Conservation (phyloP, 257 asterid species). For the Solanum bulbocastanum region DNA sequence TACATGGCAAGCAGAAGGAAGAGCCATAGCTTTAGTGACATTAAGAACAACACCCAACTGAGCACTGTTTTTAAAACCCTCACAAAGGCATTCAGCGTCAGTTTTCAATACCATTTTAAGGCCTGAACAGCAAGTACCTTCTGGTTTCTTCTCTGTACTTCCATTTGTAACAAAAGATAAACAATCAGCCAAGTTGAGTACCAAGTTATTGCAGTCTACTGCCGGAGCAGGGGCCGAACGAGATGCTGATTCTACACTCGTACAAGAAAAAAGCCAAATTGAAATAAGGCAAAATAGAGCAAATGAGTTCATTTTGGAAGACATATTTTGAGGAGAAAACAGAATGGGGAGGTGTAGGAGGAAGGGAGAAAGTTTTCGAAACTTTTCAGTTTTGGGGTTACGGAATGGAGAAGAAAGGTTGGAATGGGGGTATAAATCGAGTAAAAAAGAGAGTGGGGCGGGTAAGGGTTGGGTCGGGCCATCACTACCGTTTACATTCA, state of each 20-base stretch:
- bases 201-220: slow-evolving; percentile 55
- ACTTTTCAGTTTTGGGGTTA: neutral
- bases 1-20: slow-evolving; percentile 80
- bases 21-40: slow-evolving; percentile 59
- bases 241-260: slow-evolving; percentile 21
- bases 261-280: neutral
- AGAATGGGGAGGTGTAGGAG: neutral
- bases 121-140: slow-evolving; percentile 68
- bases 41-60: slow-evolving; percentile 70
- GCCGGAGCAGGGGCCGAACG: slow-evolving; percentile 69
- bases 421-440: neutral
- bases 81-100: slow-evolving; percentile 68
- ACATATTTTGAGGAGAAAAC: neutral
- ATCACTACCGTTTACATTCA: neutral
- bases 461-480: neutral
- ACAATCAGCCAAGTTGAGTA: slow-evolving; percentile 67
- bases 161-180: slow-evolving; percentile 56
- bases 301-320: neutral
- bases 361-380: neutral
- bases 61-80: slow-evolving; percentile 70
- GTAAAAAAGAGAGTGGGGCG: neutral
- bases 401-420: neutral
- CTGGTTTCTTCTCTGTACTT: slow-evolving; percentile 53
- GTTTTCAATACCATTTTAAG: slow-evolving; percentile 66
- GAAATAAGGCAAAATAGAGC: neutral